A percentile compares a stretch with the other conserved stretches of the same genome.
phyloP scores from a whole-genome alignment of 768 basidiomycete species.

The Mycena belliarum region DNA sequence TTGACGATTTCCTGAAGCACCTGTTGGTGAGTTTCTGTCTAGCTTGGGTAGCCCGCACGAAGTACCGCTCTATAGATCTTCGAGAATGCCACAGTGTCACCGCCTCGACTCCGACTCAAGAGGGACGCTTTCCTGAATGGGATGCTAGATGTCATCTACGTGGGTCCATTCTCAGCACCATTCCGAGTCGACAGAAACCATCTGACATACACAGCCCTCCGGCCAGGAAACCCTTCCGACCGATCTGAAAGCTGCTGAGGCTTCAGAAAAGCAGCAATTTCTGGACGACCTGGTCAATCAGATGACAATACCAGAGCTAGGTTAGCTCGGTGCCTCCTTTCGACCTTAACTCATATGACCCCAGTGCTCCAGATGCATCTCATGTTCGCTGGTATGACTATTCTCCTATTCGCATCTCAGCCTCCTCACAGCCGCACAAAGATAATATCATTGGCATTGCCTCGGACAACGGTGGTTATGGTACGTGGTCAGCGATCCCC shows the following conservation, averaged over 20 bases:
- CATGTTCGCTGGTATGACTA: conserved; percentile 18
- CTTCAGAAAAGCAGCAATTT: conserved; percentile 14
- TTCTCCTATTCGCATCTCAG: too few species aligned
- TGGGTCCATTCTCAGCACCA: neutral
- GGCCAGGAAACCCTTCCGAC: neutral
- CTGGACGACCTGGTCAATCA: conserved; percentile 15
- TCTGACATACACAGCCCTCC: conserved; percentile 4
- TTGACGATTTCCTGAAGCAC: conserved; percentile 17
- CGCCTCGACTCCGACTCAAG: conserved; percentile 3
- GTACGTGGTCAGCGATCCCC: neutral
- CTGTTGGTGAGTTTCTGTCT: conserved; percentile 7
- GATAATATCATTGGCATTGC: conserved; percentile 20
- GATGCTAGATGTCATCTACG: conserved; percentile 7
- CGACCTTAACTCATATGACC: neutral
- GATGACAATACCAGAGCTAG: conserved; percentile 22
- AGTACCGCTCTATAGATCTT: neutral
- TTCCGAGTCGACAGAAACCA: neutral
- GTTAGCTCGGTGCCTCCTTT: neutral
- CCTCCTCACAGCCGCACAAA: neutral
- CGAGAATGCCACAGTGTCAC: neutral
- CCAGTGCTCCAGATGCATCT: conserved; percentile 20
- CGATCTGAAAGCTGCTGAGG: neutral
- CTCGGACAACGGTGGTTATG: conserved; percentile 22
- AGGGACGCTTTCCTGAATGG: conserved; percentile 18
- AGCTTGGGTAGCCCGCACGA: neutral